Base-by-base conservation (phyloP, 2,329 filamentous ascomycete genomes). In the Rosellinia necatrix region DNA sequence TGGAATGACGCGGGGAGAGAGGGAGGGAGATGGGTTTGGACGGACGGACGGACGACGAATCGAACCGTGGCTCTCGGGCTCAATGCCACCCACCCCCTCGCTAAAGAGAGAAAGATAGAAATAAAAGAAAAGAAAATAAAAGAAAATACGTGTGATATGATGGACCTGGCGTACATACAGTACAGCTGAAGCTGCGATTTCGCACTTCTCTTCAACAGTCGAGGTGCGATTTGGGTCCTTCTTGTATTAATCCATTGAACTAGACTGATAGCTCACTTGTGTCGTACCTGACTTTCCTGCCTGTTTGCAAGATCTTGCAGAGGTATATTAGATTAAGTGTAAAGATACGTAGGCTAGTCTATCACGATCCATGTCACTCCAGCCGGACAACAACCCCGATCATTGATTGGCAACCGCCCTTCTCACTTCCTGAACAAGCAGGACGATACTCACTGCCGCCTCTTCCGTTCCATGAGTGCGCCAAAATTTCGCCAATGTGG, bases 1-100 rank as follows among this genome's bases (percentile, higher is more conserved):
- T 84, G 51, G 79, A 81, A 57, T 76, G 40, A 64, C 34, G 22
- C 17, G 12, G n/a, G 12, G 13, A 19, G 5, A 9, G 32, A 9
- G 13, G 42, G 24, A 5, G 19, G 15, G 3, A 22, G 6, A 25
- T 5, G 12, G 22, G 21, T 3, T 13, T n/a, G n/a, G n/a, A n/a
- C n/a, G n/a, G n/a, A n/a, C n/a, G n/a, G n/a, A 3, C 13, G n/a
- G 25, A 13, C 17, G 15, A 19, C 22, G 13, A 32, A 48, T 15
- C 19, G 38, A 42, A 53, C 22, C n/a, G n/a, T n/a, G n/a, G n/a
- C n/a, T n/a, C n/a, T n/a, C n/a, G n/a, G n/a, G n/a, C n/a, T n/a
- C n/a, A n/a, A n/a, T n/a, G n/a, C n/a, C n/a, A n/a, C n/a, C n/a
- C n/a, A n/a, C n/a, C n/a, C n/a, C n/a, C n/a, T n/a, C n/a, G n/a